Conservation (phyloP, 768 basidiomycete species). For the Leucosporidium creatinivorum region DNA sequence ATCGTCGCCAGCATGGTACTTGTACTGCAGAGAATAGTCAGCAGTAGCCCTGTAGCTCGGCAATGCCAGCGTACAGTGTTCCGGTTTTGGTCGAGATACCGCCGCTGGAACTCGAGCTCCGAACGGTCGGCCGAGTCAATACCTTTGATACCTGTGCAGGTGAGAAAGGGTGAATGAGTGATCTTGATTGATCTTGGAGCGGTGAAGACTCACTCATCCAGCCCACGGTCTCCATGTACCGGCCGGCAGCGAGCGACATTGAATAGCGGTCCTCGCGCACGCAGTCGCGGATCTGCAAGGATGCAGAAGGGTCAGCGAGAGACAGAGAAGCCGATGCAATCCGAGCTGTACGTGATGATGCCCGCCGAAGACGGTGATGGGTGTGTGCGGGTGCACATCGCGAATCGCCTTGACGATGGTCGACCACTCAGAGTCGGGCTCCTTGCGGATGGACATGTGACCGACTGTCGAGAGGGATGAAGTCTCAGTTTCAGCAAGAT, state of each 20-base stretch:
- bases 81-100: slow-evolving; percentile 74
- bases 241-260: slow-evolving; percentile 71
- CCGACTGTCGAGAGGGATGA: slow-evolving; percentile 3
- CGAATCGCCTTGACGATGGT: slow-evolving; percentile 67
- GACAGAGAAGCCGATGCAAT: neutral
- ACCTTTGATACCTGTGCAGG: slow-evolving; percentile 42
- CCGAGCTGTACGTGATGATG: slow-evolving; percentile 34
- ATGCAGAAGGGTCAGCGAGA: slow-evolving; percentile 47
- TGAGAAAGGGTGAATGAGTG: neutral
- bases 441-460: slow-evolving; percentile 71
- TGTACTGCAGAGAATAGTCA: slow-evolving; percentile 27
- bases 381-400: slow-evolving; percentile 61
- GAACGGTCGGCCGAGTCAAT: slow-evolving; percentile 44
- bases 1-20: slow-evolving; percentile 59
- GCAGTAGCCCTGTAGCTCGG: slow-evolving; percentile 42
- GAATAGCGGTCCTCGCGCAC: slow-evolving; percentile 63
- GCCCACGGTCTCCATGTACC: slow-evolving; percentile 89
- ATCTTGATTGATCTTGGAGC: no score
- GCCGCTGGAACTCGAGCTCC: slow-evolving; percentile 55
- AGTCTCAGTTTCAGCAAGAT: neutral
- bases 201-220: slow-evolving; percentile 55
- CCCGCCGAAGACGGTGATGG: slow-evolving; percentile 77
- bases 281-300: slow-evolving; percentile 70
- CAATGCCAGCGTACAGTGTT: slow-evolving; percentile 50
- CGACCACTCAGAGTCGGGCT: slow-evolving; percentile 55